Conservation (phyloP, 2,329 filamentous ascomycete genomes). For the Botryosphaeria agaves region DNA sequence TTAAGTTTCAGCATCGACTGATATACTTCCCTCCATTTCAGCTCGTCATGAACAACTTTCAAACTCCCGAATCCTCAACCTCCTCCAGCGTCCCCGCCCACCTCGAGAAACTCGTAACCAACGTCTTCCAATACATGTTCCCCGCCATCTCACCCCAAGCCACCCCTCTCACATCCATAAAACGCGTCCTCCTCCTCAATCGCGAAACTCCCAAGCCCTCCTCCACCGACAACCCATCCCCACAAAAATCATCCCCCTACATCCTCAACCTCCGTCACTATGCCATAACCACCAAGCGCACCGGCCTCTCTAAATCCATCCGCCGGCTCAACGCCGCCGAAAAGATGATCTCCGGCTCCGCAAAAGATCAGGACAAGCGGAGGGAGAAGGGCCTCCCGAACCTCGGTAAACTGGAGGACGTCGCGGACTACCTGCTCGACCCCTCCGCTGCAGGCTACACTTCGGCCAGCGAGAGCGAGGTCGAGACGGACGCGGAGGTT, state of each 20-base stretch:
- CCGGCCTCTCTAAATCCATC: constrained; percentile 69
- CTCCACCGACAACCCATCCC: too few species aligned
- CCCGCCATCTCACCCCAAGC: constrained; percentile 86
- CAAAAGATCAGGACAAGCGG: constrained; percentile 32
- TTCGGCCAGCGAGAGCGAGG: constrained; percentile 81
- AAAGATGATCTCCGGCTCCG: constrained; percentile 42
- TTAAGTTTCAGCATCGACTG: background rate
- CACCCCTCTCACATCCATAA: constrained; percentile 82
- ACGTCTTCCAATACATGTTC: constrained; percentile 90
- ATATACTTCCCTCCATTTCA: constrained; percentile 17
- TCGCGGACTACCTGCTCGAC: constrained; percentile 86
- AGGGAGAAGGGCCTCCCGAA: constrained; percentile 64
- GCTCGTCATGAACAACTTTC: constrained; percentile 98
- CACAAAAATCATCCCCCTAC: constrained; percentile 32
- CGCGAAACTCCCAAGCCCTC: too few species aligned
- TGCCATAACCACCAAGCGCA: constrained; percentile 78
- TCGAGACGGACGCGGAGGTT: constrained; percentile 89
- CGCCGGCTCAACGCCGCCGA: constrained; percentile 74
- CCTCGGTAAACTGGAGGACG: constrained; percentile 77
- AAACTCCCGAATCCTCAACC: constrained; percentile 37
- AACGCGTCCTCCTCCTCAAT: constrained; percentile 77
- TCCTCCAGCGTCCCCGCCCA: constrained; percentile 59
- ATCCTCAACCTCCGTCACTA: constrained; percentile 84
- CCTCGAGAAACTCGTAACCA: constrained; percentile 81
- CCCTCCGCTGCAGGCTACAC: constrained; percentile 67